Percentiles rank a stretch among this genome's conserved stretches.
Conservation (phyloP, 352 stramenopile species). For the Globisporangium lucens region DNA sequence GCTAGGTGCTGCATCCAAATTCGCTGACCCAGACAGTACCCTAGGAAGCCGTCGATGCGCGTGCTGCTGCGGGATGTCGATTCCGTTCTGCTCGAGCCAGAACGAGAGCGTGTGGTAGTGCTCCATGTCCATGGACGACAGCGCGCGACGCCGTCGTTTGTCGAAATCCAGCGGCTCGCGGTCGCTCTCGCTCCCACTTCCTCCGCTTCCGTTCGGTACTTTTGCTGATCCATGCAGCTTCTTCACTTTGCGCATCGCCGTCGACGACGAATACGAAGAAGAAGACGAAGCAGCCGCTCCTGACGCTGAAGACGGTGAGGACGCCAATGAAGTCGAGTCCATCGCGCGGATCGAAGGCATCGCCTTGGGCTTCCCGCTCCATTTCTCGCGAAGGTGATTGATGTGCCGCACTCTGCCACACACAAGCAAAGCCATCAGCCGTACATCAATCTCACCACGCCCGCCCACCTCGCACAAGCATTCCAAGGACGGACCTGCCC, state of each 20-base stretch:
- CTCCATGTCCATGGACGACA: constrained; percentile 40
- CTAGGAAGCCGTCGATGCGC: not conserved
- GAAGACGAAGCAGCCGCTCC: constrained; percentile 13
- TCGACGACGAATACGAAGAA: constrained; percentile 14
- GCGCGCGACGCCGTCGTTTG: constrained; percentile 4
- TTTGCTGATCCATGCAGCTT: constrained; percentile 17
- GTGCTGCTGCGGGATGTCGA: constrained; percentile 28
- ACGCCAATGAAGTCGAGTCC: not conserved
- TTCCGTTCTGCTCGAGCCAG: constrained; percentile 40
- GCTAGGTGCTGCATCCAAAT: not conserved
- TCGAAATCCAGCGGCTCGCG: constrained; percentile 11
- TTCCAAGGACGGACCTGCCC: constrained; percentile 19
- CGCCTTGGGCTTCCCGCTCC: constrained; percentile 25
- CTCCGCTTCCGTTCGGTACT: constrained; percentile 15
- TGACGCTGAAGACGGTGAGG: not conserved
- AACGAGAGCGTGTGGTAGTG: constrained; percentile 40
- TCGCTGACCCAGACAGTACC: not conserved
- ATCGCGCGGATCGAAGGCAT: constrained; percentile 8
- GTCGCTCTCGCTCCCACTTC: constrained; percentile 19
- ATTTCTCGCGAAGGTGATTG: constrained; percentile 53
- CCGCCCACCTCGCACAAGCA: not conserved
- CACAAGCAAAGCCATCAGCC: not conserved
- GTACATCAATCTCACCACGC: not conserved
- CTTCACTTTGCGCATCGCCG: constrained; percentile 14
- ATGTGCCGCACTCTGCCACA: constrained; percentile 43